phyloP scores from a whole-genome alignment of 306 rosid genomes.

The Spatholobus suberectus region DNA sequence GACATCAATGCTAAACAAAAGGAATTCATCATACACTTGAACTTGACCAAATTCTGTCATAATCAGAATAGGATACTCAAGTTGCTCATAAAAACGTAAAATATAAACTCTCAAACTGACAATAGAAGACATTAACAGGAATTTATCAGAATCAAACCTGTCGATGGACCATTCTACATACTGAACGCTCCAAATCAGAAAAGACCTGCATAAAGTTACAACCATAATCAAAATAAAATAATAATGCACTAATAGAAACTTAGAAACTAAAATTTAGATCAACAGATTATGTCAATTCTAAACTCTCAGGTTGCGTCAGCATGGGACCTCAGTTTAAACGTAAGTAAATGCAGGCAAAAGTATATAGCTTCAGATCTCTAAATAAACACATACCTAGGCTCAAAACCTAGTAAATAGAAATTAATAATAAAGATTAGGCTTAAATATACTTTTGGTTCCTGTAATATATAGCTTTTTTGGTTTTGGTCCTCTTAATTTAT shows the following conservation, averaged over 20 bases:
- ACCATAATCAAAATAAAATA: conserved; percentile 26
- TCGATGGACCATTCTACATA: conserved; percentile 94
- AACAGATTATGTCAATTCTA: conserved; percentile 35
- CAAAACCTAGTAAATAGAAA: conserved; percentile 27
- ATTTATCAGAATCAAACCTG: conserved; percentile 68
- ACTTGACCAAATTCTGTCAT: conserved; percentile 25
- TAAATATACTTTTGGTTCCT: too few species aligned
- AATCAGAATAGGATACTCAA: conserved; percentile 8
- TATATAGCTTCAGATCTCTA: not conserved
- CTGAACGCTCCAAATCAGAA: conserved; percentile 96
- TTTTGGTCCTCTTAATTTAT: too few species aligned
- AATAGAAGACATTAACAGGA: conserved; percentile 23
- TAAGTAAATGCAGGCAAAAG: conserved; percentile 16
- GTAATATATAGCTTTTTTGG: too few species aligned
- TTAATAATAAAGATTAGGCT: conserved; percentile 33
- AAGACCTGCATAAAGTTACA: conserved; percentile 69
- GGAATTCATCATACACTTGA: conserved; percentile 3
- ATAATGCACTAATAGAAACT: conserved; percentile 14
- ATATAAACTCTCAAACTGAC: not conserved
- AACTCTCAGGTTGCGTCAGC: conserved; percentile 25
- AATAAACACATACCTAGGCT: conserved; percentile 6
- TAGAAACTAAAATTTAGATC: conserved; percentile 21
- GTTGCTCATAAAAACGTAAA: not conserved
- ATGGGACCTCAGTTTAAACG: conserved; percentile 24
- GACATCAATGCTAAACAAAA: conserved; percentile 19